Evolutionary conservation across 768 basidiomycete species (phyloP), one percentile per base, ranked within the genome.

Genomic region (Mycena capillaripes): DNA sequence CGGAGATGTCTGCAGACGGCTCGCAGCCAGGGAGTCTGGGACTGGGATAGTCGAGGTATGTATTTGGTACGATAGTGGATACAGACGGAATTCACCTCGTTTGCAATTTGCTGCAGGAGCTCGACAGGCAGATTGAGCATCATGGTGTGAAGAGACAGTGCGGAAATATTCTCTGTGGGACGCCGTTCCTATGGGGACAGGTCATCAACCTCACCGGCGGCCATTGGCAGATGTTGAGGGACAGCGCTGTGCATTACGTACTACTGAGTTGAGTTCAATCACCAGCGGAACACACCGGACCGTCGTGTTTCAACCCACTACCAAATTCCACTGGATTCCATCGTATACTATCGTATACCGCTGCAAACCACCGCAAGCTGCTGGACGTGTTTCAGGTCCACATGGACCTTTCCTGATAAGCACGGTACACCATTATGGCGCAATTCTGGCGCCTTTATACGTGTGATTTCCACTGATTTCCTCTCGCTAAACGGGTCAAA

Each of bases 281-380:
- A 44, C 42, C 42, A 44, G 3, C 34, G 55, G 27, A 21, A 36
- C 9, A 36, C 32, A 36, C 55, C 55, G 32, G 55, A 32, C 42
- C 2, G 2, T 44, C 42, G 19, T 17, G 42, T 44, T 17, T 3
- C 16, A 16, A 38, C 38, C 16, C 16, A 38, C 55, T 30, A 56
- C 55, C 32, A n/a, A 38, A 21, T 36, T 57, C 56, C 56, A 38
- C n/a, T 57, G 34, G 32, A 57, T 23, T 57, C 56, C 56, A 57
- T 11, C 27, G 56, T 16, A 53, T 12, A 57, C 56, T 34, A 57
- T 11, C 27, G 56, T 16, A 53, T 12, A 57, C 56, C 7, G 27
- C n/a, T 57, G 56, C 1, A 53, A 1, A 36, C 56, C 21, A 38
- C 30, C 2, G 32, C 9, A 38, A n/a, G 12, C 10, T 38, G 30